Base-by-base conservation (phyloP, 345 rosid genomes). In the Brassica juncea region DNA sequence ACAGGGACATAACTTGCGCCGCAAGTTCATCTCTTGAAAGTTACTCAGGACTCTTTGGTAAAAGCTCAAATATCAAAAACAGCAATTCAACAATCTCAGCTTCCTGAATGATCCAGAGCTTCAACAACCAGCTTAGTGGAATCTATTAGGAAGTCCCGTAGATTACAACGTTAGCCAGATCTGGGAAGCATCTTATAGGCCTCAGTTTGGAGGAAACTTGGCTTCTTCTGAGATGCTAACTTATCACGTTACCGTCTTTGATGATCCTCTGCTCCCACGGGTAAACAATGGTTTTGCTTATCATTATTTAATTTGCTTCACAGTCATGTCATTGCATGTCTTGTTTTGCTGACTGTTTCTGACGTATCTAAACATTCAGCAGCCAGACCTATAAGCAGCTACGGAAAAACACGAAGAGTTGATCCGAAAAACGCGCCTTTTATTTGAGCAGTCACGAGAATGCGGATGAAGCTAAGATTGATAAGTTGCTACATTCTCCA, bases 21-120 rank as follows among this genome's bases (percentile, higher is more conserved):
- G 91, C 82, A 73, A 86, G 85, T 81, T 85, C 91, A 6, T 86
- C 89, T 30, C 85, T 86, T 30, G 90, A 89, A 74, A 86, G 88
- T 78, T 86, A 85, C 82, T 81, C 87, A 16, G 85, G 94, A 60
- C 84, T 87, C 76, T 87, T 87, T 39, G 82, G 84, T 66, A 91
- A 86, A 81, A 82, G 66, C 73, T 83, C 89, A 10, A 89, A 87
- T 31, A 73, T 85, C 8, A 85, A 88, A 3, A 84, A 82, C 81
- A 4, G 71, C 81, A 78, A 15, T 84, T 28, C 81, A 87, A 2
- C 69, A 84, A 88, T 82, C 77, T 85, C 28, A 82, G 74, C 81
- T 68, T 87, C 70, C 27, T 89, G 71, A 86, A 82, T 71, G 91
- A 83, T 70, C 16, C 68, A 61, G 89, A 85, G 77, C 82, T 87